These are phyloP conservation scores for Catharanthus roseus DNA, from an alignment of 257 asterid genomes.

Conservation along the genomic window DNA sequence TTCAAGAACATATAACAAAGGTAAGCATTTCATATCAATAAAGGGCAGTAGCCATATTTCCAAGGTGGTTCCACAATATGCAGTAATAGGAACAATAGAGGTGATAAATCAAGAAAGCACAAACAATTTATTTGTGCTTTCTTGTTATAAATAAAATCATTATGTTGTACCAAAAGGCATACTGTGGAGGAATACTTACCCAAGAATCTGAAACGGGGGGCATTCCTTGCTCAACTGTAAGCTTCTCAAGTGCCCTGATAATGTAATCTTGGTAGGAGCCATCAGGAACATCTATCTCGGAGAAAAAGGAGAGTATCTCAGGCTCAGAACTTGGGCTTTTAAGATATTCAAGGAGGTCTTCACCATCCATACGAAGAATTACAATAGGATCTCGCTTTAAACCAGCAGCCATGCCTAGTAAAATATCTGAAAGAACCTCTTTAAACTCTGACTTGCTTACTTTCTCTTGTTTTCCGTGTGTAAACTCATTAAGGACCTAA, in stretches of 20 bases:
- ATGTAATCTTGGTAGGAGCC: constrained; percentile 58
- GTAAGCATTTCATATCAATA: neutral
- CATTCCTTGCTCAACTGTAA: constrained; percentile 83
- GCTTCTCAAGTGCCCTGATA: constrained; percentile 65
- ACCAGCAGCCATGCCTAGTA: constrained; percentile 94
- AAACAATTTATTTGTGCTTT: neutral
- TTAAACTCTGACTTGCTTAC: constrained; percentile 69
- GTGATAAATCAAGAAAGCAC: too few relatives aligned
- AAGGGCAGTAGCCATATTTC: neutral
- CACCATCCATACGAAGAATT: constrained; percentile 88
- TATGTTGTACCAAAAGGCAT: neutral
- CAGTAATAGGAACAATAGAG: too few relatives aligned
- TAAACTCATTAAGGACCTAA: constrained; percentile 86
- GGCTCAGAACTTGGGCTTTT: constrained; percentile 50
- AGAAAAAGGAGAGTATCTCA: constrained; percentile 47
- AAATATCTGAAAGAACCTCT: constrained; percentile 76
- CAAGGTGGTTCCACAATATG: neutral
- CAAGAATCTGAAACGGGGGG: constrained; percentile 94
- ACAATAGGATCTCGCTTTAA: constrained; percentile 85
- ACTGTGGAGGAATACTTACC: constrained; percentile 34
- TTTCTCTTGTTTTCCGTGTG: constrained; percentile 64
- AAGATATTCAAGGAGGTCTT: constrained; percentile 70
- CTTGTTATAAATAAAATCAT: neutral
- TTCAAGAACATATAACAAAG: neutral
- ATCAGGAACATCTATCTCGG: constrained; percentile 42